Evolutionary conservation across 2,329 filamentous ascomycete species (phyloP), one percentile per base, ranked within the genome.

Genomic region (Aspergillus novofumigatus): DNA sequence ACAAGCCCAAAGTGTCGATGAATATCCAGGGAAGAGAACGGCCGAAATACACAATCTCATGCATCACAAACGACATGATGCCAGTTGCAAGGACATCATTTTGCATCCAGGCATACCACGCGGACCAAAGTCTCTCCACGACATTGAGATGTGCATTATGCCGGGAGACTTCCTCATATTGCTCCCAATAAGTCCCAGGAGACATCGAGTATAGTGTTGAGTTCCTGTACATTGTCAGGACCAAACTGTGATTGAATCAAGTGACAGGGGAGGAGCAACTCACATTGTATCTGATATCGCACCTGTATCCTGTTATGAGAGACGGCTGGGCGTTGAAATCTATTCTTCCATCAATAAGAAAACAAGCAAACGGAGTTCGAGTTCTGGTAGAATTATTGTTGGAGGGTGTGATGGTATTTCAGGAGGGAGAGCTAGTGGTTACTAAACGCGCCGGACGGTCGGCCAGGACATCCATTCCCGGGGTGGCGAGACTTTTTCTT

Each of bases 51-150:
- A 99, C 84, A 44, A 86, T 55, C 77, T 99, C 94, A 81, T 99
- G 94, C 85, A 97, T 91, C 65, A 88, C 78, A 75, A 99, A 99
- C 69, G 92, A 96, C 90, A 97, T 89, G 80, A 99, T 94, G 59
- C 94, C 94, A 3, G 94, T 99, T 58, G 94, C 94, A 61, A 99
- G 86, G 54, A 90, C 88, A 78, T 99, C 94, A 75, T 99, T 99
- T 75, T 96, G 91, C 89, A 97, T 96, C 83, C 87, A 99, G 17
- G 93, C 85, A 75, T 99, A 99, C 93, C 92, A 97, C 44, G 92
- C 87, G 77, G 90, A 89, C 94, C 94, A 99, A 65, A 96, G 81
- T 71, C 88, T 87, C 82, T 99, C 94, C 69, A 87, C 80, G 62
- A 91, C 82, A 77, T 91, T 97, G 70, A 99, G 86, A 65, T 92